These are phyloP conservation scores for Dendrocalamus sinicus DNA, from an alignment of 176 grass and related monocot species.

Conservation along the genomic window DNA sequence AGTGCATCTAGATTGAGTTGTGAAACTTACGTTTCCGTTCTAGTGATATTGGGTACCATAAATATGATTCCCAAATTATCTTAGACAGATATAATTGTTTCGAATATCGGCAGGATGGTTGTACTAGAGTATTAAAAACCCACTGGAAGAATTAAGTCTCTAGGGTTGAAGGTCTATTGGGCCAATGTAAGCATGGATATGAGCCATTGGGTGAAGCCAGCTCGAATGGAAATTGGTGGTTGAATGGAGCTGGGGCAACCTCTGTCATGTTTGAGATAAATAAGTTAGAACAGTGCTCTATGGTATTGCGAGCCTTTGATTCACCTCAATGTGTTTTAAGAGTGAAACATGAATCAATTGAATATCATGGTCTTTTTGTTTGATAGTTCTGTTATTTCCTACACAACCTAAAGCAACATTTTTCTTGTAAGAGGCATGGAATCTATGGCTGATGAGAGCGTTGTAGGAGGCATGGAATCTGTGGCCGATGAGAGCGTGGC, in stretches of 20 bases:
- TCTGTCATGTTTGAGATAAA: no score
- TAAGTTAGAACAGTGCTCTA: no score
- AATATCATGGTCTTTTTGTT: conserved; percentile 21
- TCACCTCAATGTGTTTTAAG: background rate
- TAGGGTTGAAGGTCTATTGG: background rate
- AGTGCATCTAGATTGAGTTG: background rate
- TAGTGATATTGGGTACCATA: conserved; percentile 21
- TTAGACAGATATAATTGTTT: background rate
- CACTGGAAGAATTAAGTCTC: background rate
- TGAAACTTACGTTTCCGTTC: background rate
- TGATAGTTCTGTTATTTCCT: background rate
- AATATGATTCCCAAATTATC: background rate
- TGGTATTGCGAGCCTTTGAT: background rate
- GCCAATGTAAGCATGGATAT: background rate
- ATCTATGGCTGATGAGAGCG: no score
- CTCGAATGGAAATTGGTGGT: background rate
- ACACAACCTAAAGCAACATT: conserved; percentile 13
- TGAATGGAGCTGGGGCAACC: background rate
- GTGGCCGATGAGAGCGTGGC: no score
- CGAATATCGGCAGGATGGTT: conserved; percentile 8
- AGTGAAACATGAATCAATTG: conserved; percentile 16
- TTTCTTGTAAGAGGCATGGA: background rate
- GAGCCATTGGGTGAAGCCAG: background rate
- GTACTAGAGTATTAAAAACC: background rate
- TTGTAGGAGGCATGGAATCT: no score